A percentile compares a stretch with the other conserved stretches of the same genome.
Conservation (phyloP, 306 rosid species). For the Purshia tridentata region DNA sequence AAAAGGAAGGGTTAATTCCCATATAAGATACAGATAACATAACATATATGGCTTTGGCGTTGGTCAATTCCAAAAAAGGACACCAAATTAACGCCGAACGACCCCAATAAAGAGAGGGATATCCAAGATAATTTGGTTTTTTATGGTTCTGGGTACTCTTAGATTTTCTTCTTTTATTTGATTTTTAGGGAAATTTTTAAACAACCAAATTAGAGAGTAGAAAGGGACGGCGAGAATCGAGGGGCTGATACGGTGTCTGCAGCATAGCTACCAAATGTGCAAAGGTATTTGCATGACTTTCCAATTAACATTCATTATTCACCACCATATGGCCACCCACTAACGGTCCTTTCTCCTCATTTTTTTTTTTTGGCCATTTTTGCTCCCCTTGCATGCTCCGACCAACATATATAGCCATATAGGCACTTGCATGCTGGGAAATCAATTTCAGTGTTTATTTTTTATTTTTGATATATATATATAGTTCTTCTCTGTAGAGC, state of each 20-base stretch:
- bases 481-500: too few species aligned
- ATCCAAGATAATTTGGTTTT: not conserved
- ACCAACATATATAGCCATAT: too few species aligned
- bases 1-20: not conserved
- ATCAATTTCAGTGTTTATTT: too few species aligned
- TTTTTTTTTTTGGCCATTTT: not conserved
- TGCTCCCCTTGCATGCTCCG: too few species aligned
- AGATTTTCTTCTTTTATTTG: not conserved
- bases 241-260: not conserved
- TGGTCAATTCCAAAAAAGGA: not conserved
- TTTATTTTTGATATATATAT: too few species aligned
- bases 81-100: not conserved
- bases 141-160: not conserved
- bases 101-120: not conserved
- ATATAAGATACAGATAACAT: not conserved
- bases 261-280: not conserved
- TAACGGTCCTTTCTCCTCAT: not conserved
- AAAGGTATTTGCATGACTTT: not conserved
- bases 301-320: not conserved
- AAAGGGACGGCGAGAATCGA: not conserved
- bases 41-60: not conserved
- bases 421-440: too few species aligned
- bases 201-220: not conserved
- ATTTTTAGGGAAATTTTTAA: not conserved
- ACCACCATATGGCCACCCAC: not conserved